Evolutionary conservation across 257 asterid species (phyloP), one percentile per base, ranked within the genome.

Genomic region (Perilla frutescens): DNA sequence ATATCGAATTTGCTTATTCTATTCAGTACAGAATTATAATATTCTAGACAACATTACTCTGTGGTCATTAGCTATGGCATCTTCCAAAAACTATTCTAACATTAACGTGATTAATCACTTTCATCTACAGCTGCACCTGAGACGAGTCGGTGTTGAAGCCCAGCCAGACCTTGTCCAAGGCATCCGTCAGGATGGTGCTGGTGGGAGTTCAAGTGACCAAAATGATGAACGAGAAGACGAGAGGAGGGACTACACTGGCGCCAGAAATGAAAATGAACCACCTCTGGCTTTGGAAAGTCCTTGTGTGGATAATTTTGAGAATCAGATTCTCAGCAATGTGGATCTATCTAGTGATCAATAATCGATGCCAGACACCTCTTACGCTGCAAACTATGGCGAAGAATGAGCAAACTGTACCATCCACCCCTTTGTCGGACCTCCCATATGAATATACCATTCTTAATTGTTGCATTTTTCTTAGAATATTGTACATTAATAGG

Each of bases 131-230:
- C 87, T 95, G 20, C 98, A 95, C 85, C 83, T 95, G 71, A 84
- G 97, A 80, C 81, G 92, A 65, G 96, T 87, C 49, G 99, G 97
- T 41, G 96, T 95, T 39, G 97, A 92, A 79, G 85, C 94, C 65
- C 90, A 80, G 66, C 90, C 82, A 3, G 97, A 87, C 73, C 58
- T 73, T 60, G 81, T 86, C 77, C 83, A 73, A 15, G 75, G 89
- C 68, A 58, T 72, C 34, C 86, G 81, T 8, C 84, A 79, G 75
- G 84, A 81, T 72, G 89, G 81, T 61, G 78, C 78, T 47, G 88
- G 89, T 71, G 96, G 82, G 79, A 90, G 96, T 83, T 88, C 99
- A 6, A 79, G 82, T 36, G 84, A 82, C 75, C 95, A 83, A 77
- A 86, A 84, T 13, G 83, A 83, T 26, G 77, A 74, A 51, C 84